A percentile compares a stretch with the other conserved stretches of the same genome.
phyloP scores from a whole-genome alignment of 176 grass and related monocot genomes.

The Ensete glaucum region DNA sequence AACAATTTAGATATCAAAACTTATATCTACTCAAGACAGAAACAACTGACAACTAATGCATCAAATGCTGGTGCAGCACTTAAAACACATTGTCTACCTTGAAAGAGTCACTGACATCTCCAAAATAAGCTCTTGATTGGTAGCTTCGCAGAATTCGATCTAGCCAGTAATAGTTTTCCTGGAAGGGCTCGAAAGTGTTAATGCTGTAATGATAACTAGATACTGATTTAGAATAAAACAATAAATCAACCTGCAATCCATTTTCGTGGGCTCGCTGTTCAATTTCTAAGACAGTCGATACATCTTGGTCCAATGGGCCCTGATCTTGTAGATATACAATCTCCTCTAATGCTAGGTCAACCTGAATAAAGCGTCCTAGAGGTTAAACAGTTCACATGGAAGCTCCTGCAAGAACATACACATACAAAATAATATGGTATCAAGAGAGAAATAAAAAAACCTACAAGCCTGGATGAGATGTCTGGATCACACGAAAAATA shows the following conservation, averaged over 20 bases:
- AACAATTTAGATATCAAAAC: background rate
- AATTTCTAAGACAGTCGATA: constrained; percentile 78
- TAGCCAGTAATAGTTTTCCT: constrained; percentile 99
- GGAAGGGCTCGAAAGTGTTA: constrained; percentile 21
- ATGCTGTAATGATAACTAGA: constrained; percentile 7
- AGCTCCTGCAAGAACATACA: background rate
- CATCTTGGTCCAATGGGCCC: constrained; percentile 80
- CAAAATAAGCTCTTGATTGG: constrained; percentile 88
- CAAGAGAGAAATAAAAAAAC: constrained; percentile 18
- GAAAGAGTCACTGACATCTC: constrained; percentile 72
- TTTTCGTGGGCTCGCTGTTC: constrained; percentile 99
- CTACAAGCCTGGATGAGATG: constrained; percentile 82
- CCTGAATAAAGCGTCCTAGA: constrained; percentile 38
- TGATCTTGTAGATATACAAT: constrained; percentile 73
- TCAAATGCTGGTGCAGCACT: background rate
- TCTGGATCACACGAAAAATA: constrained; percentile 94
- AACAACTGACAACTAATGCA: background rate
- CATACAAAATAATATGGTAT: constrained; percentile 1
- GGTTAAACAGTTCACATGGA: constrained; percentile 19
- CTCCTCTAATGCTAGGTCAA: constrained; percentile 88
- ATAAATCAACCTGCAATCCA: constrained; percentile 64
- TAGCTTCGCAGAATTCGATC: constrained; percentile 90
- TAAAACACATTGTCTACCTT: constrained; percentile 29
- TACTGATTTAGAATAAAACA: background rate
- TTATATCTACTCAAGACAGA: background rate